Percentiles rank a stretch among this genome's conserved stretches.
These are phyloP conservation scores for Inonotus hispidus DNA, from an alignment of 1,284 basidiomycete species.

Conservation along the genomic window DNA sequence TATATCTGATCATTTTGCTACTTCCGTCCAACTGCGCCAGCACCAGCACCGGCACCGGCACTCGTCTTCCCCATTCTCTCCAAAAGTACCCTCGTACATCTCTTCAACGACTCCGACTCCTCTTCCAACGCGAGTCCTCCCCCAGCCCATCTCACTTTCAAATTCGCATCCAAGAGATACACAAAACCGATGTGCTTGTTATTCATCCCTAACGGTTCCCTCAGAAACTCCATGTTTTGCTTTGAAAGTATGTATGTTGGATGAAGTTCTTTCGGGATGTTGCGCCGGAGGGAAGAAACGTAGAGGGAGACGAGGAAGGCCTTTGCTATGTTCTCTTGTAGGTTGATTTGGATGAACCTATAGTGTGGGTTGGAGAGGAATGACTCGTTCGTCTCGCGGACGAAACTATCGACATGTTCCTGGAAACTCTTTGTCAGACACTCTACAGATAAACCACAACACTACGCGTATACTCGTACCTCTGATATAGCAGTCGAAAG, in stretches of 20 bases:
- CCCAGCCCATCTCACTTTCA: conserved; percentile 90
- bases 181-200: conserved; percentile 94
- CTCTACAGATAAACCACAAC: conserved; percentile 6
- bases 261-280: conserved; percentile 63
- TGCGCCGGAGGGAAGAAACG: conserved; percentile 62
- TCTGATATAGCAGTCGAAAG: conserved; percentile 84
- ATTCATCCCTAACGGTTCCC: conserved; percentile 79
- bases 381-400: conserved; percentile 54
- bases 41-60: too few relatives aligned
- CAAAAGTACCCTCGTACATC: conserved; percentile 72
- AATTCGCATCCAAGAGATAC: conserved; percentile 82
- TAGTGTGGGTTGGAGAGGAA: conserved; percentile 64
- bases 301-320: conserved; percentile 85
- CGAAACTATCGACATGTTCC: conserved; percentile 81
- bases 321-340: conserved; percentile 90
- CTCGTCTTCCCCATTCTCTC: conserved; percentile 36
- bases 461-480: conserved; percentile 35
- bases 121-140: conserved; percentile 77
- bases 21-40: not conserved
- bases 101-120: conserved; percentile 67
- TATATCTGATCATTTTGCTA: not conserved
- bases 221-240: conserved; percentile 74
- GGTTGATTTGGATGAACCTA: conserved; percentile 83
- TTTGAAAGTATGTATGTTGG: conserved; percentile 76
- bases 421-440: conserved; percentile 28